Evolutionary conservation across 2,329 filamentous ascomycete species (phyloP), one percentile per base, ranked within the genome.

Genomic region (Fusarium sambucinum): DNA sequence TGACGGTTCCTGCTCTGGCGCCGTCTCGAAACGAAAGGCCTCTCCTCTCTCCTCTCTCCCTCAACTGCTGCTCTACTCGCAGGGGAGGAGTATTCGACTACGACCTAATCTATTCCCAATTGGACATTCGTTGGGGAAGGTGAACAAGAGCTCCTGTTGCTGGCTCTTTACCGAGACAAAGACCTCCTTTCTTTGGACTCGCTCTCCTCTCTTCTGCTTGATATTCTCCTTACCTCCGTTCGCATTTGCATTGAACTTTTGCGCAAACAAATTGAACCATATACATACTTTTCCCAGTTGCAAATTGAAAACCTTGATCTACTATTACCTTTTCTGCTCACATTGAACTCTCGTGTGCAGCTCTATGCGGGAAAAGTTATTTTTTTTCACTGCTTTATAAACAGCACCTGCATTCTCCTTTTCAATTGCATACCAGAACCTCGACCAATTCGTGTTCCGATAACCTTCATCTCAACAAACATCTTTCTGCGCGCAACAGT

Each of bases 81-180:
- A 51, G 44, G 21, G 58, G 44, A 55, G 58, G 38, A 45, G 27
- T 27, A 27, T 19, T 53, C 57, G 44, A 66, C 62, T 69, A 65
- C 59, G 46, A 72, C 69, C 59, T 62, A 59, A 66, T 60, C 61
- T 66, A 66, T 66, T 59, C 60, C 64, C 60, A 68, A 69, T 69
- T 55, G 55, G 63, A 66, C 35, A 56, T 70, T 59, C 58, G 61
- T 68, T 63, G 58, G 27, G 41, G 46, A 55, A 60, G 46, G 57
- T 29, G 47, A 37, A 51, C 13, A 51, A 51, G n/a, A 17, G 29
- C 44, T 13, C 38, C 13, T 23, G 38, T 25, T 23, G 38, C 21
- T 41, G 19, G 14, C 21, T 41, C 21, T 16, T 41, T 47, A 47
- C 62, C 40, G 33, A 44, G 45, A 54, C 46, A 62, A 38, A 42